Evolutionary conservation across 225 moss, liverwort and hornwort species (phyloP).

Genomic region (Pseudisothecium myosuroides): DNA sequence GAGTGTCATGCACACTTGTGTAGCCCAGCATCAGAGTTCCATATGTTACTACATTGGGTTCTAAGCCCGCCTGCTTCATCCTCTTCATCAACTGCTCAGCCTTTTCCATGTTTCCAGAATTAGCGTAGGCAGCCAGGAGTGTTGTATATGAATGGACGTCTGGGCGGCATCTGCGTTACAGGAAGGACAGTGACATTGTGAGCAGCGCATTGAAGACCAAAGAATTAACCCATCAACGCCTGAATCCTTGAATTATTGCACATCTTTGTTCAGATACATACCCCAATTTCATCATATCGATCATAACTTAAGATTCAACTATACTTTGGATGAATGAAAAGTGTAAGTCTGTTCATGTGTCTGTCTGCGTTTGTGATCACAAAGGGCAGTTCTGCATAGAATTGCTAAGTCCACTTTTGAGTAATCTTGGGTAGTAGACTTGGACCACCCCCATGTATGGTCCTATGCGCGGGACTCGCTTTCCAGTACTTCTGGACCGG

Average conservation of each 20-base stretch:
- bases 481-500: background rate
- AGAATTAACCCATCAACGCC: background rate
- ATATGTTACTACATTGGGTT: conserved; percentile 62
- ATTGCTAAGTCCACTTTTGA: background rate
- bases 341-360: background rate
- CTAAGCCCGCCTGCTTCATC: conserved; percentile 68
- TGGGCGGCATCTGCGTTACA: conserved; percentile 49
- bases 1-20: conserved; percentile 33
- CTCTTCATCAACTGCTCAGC: conserved; percentile 64
- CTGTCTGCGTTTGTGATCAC: background rate
- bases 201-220: background rate
- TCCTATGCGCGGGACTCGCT: background rate
- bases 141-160: conserved; percentile 62
- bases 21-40: conserved; percentile 73
- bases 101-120: conserved; percentile 57
- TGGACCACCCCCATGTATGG: background rate
- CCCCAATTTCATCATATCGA: background rate
- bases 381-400: background rate
- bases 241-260: background rate
- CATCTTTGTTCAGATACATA: background rate
- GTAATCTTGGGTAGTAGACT: background rate
- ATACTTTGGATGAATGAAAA: background rate
- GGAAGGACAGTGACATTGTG: background rate
- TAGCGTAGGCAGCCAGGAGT: conserved; percentile 63
- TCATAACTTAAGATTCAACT: background rate